Evolutionary conservation across 1,284 basidiomycete genomes (phyloP), one percentile per base, ranked within the genome.

Genomic region (Puccinia triticina): DNA sequence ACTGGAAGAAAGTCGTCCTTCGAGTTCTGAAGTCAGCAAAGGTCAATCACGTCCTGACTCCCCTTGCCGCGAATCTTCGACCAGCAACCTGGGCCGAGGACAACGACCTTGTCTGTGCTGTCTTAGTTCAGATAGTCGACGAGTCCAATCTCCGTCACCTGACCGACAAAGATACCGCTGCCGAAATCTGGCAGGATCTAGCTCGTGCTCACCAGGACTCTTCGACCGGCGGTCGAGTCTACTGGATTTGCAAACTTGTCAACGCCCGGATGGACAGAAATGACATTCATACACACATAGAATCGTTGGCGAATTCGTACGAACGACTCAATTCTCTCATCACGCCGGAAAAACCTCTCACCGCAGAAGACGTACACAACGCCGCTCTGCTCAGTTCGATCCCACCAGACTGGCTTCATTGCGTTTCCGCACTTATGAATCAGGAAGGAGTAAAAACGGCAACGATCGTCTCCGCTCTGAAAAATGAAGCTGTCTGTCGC

Each of bases 121-220:
- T 53, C 50, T 53, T 53, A 16, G 50, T 53, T 12, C 40, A 43
- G 12, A 43, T 43, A 43, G 12, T 43, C 40, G 57, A 59, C 26
- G 57, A 59, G 57, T 5, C 50, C 8, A 53, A 53, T 53, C 50
- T 53, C 50, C 50, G 50, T n/a, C 23, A 53, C 50, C 23, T 53
- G 16, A 53, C 16, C 14, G 50, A 53, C 50, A 16, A 53, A 53
- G 50, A 53, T 16, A 53, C n/a, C 26, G 74, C 74, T 32, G n/a
- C 29, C 37, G n/a, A 40, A 1, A 76, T 46, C 16, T 76, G 74
- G 74, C 50, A 61, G 18, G 50, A 48, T n/a, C 23, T 76, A 12
- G 23, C 23, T 14, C 16, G n/a, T 64, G 34, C 59, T 64, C 59
- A 64, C 59, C 59, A 64, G n/a, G 59, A 64, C 59, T 64, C 59